Conservation (phyloP, 2,329 filamentous ascomycete species). For the Penicillium carneum region DNA sequence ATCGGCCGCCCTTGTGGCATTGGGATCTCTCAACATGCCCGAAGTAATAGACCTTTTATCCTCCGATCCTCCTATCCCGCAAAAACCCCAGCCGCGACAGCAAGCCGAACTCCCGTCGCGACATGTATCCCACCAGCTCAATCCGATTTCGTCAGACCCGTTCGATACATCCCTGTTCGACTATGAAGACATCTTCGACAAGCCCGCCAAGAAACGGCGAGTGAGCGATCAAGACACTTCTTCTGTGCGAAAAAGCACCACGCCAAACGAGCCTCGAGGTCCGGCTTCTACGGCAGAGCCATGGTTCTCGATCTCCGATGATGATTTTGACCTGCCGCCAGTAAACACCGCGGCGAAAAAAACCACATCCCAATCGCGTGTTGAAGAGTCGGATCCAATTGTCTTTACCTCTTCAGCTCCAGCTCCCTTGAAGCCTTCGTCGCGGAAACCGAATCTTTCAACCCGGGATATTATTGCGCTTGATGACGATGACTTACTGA, state of each 20-base stretch:
- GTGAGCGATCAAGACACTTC: constrained; percentile 35
- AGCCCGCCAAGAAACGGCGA: constrained; percentile 44
- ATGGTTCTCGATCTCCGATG: constrained; percentile 42
- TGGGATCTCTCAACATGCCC: constrained; percentile 41
- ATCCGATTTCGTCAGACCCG: constrained; percentile 38
- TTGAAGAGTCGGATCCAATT: constrained; percentile 51
- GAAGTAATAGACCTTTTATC: constrained; percentile 51
- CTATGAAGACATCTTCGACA: constrained; percentile 37
- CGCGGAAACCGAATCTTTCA: constrained; percentile 5
- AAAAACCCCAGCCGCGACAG: constrained; percentile 24
- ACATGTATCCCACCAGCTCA: constrained; percentile 23
- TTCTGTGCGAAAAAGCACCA: constrained; percentile 13
- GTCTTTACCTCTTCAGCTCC: constrained; percentile 53
- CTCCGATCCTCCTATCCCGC: constrained; percentile 41
- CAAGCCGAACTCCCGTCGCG: constrained; percentile 17
- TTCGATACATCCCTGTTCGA: constrained; percentile 39
- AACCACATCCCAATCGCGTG: constrained; percentile 22
- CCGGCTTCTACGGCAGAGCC: constrained; percentile 16
- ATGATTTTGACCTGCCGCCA: constrained; percentile 35
- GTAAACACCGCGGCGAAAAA: constrained; percentile 16
- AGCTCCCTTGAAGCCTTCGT: constrained; percentile 28
- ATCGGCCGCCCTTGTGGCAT: constrained; percentile 21
- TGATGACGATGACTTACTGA: constrained; percentile 44
- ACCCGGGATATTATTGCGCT: constrained; percentile 44
- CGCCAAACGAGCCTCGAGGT: constrained; percentile 2